Base-by-base conservation (phyloP, 164 flowering plant genomes). In the Vitis rupestris region DNA sequence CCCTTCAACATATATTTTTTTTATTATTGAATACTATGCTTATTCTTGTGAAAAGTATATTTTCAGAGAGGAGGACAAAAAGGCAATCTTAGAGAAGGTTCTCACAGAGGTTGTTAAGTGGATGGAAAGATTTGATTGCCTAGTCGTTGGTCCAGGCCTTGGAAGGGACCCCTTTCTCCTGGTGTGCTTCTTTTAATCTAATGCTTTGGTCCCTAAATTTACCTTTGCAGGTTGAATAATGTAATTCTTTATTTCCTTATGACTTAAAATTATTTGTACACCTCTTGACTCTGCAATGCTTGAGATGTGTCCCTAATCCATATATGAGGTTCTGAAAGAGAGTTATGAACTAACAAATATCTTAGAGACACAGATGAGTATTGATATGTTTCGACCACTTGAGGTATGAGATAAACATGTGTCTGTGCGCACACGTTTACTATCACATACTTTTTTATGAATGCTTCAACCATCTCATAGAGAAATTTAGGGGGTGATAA, bases 101-200 rank as follows among this genome's bases (percentile, higher is more conserved):
- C 86, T 93, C 72, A 81, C 85, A 4, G 99, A 96, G 74, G 83
- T 96, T 78, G 86, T 82, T 58, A 93, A 89, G 77, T 96, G 99
- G 99, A 84, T 96, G 93, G 99, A 81, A 79, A 86, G 99, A 83
- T 93, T 96, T 80, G 98, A 96, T 78, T 96, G 99, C 74, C 82
- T 96, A 68, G 97, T 96, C 59, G 79, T 96, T 68, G 99, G 99
- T 66, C 99, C 98, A 52, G 99, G 98, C 63, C 98, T 96, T 57
- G 99, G 99, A 70, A 85, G 99, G 78, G 99, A 96, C 74, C 94
- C 93, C 23, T 96, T 90, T 83, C 92, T 96, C 73, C 82, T 96
- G 90, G 99, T 93, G 14, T 59, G 86, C 31, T 60, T 73, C 59
- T 57, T 67, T 64, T 69, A 1, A 6, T 16, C 49, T 70, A 6